Conservation (phyloP, 331 rosid genomes). For the Acacia concinna region DNA sequence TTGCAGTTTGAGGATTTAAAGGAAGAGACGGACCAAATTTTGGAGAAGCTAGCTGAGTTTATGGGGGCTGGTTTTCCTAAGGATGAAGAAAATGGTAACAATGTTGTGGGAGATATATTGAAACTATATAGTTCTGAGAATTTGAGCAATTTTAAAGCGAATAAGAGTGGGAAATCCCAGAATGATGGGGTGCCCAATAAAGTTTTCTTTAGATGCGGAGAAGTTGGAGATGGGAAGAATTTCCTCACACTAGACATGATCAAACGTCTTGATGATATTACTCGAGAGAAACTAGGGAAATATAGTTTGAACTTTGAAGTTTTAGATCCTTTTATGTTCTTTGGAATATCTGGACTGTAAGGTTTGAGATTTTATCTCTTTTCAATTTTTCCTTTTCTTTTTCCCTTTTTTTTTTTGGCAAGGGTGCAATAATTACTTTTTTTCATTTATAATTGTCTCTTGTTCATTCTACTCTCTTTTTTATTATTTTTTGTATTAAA, state of each 20-base stretch:
- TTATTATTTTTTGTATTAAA: no score
- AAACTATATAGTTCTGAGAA: conserved; percentile 34
- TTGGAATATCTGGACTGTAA: not conserved
- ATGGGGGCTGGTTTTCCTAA: not conserved
- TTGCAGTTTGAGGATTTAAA: not conserved
- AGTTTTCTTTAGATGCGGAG: conserved; percentile 35
- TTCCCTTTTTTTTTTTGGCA: no score
- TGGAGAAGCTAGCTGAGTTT: not conserved
- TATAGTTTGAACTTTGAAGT: not conserved
- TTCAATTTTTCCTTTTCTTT: no score
- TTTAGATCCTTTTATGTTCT: not conserved
- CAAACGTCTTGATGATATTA: not conserved
- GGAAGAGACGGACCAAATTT: not conserved
- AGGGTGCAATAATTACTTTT: no score
- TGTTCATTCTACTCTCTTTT: no score
- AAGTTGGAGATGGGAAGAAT: conserved; percentile 38
- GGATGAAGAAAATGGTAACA: not conserved
- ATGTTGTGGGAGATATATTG: conserved; percentile 10
- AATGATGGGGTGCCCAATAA: conserved; percentile 14
- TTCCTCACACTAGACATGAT: not conserved
- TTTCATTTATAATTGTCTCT: no score
- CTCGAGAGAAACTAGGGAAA: not conserved
- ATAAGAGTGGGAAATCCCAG: conserved; percentile 32
- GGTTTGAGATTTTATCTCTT: not conserved
- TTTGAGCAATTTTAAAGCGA: conserved; percentile 27